Conservation (phyloP, 495 filamentous ascomycete species). For the Lasiosphaeria ovina region DNA sequence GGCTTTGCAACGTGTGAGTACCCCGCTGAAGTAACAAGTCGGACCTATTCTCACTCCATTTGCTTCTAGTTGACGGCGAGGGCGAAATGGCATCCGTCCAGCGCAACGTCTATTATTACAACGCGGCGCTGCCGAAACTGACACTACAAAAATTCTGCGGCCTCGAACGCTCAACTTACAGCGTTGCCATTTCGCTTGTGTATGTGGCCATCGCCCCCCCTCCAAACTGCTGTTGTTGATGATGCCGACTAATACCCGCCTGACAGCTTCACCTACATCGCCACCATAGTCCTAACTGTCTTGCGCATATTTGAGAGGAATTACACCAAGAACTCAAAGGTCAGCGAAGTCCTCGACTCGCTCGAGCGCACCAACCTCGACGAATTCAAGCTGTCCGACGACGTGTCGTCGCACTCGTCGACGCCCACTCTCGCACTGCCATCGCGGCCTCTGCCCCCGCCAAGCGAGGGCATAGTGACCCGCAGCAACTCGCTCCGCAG, state of each 20-base stretch:
- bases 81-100: slow-evolving; percentile 25
- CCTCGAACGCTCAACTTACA: slow-evolving; percentile 35
- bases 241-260: slow-evolving; percentile 6
- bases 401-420: slow-evolving; percentile 9
- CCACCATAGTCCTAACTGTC: slow-evolving; percentile 30
- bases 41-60: not conserved
- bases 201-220: slow-evolving; percentile 18
- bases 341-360: slow-evolving; percentile 24
- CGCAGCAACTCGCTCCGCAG: slow-evolving; percentile 34
- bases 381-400: slow-evolving; percentile 21
- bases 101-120: slow-evolving; percentile 14
- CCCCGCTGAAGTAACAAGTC: not conserved
- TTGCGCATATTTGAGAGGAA: slow-evolving; percentile 33
- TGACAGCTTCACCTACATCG: slow-evolving; percentile 38
- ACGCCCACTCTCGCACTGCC: not conserved
- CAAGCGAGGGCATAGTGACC: slow-evolving; percentile 35
- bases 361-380: slow-evolving; percentile 27
- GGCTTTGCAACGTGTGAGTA: slow-evolving; percentile 31
- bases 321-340: slow-evolving; percentile 24
- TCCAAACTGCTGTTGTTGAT: not conserved
- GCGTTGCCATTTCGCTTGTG: slow-evolving; percentile 33
- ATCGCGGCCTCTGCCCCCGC: slow-evolving; percentile 13
- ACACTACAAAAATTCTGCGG: slow-evolving; percentile 28
- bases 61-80: not conserved
- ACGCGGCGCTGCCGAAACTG: slow-evolving; percentile 26